phyloP scores from a whole-genome alignment of 768 basidiomycete genomes.

The Tylopilus plumbeoviolaceoides region DNA sequence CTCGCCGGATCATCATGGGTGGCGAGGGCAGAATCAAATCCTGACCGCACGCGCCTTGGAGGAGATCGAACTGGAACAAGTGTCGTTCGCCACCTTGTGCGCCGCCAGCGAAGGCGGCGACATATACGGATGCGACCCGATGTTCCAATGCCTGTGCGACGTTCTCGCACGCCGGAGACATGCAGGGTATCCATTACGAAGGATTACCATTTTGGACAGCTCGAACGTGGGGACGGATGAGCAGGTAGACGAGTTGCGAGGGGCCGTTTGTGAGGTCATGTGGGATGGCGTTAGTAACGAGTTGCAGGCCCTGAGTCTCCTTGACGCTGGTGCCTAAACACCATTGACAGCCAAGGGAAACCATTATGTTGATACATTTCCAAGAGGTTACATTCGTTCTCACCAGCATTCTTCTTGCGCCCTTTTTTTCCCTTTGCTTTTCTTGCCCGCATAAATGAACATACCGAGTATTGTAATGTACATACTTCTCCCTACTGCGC shows the following conservation, averaged over 20 bases:
- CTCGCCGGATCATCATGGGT: conserved; percentile 1
- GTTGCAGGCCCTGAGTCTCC: not conserved
- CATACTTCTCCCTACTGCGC: not conserved
- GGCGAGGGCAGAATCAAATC: not conserved
- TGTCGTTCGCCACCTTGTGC: not conserved
- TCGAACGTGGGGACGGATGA: not conserved
- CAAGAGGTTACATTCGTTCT: not conserved
- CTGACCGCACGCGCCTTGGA: not conserved
- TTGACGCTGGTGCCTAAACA: not conserved
- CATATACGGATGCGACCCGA: not conserved
- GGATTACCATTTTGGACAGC: not conserved
- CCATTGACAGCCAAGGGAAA: not conserved
- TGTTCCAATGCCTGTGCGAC: not conserved
- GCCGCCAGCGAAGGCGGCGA: not conserved
- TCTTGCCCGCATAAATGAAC: not conserved
- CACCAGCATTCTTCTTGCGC: not conserved
- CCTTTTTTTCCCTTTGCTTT: not conserved
- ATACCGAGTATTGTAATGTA: not conserved
- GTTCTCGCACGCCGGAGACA: not conserved
- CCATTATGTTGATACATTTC: not conserved
- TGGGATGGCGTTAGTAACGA: not conserved
- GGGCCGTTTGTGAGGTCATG: not conserved
- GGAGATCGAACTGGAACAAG: not conserved
- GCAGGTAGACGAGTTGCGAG: not conserved
- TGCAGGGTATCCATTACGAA: not conserved